Conservation (phyloP, 1,284 basidiomycete species). For the Tylopilus sp. region DNA sequence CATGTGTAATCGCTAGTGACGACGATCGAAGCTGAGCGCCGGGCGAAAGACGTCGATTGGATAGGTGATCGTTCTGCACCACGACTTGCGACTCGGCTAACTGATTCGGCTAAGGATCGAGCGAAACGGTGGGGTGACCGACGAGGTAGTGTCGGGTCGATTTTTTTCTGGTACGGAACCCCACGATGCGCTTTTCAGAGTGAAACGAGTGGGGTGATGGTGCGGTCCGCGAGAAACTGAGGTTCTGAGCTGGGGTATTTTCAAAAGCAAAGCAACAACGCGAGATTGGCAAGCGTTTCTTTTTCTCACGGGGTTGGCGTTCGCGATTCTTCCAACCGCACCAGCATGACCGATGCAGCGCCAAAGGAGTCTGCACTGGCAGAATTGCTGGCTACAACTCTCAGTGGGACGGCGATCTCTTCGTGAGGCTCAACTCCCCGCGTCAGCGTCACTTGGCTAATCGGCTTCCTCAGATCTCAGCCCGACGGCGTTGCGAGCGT, state of each 20-base stretch:
- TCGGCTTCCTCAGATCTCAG: slow-evolving; percentile 12
- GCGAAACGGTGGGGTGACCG: neutral
- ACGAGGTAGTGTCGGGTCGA: neutral
- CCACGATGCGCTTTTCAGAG: too few species aligned
- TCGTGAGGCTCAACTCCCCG: slow-evolving; percentile 15
- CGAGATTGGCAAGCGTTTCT: too few species aligned
- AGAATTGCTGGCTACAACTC: slow-evolving; percentile 12
- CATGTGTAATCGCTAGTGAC: neutral
- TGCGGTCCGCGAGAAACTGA: too few species aligned
- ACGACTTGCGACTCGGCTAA: neutral
- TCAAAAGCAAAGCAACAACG: too few species aligned
- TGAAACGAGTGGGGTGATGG: too few species aligned
- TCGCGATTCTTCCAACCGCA: slow-evolving; percentile 3
- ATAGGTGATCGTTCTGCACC: neutral
- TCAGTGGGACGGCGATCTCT: slow-evolving; percentile 20
- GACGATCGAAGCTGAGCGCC: neutral
- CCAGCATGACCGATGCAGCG: slow-evolving; percentile 13
- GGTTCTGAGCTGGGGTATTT: too few species aligned
- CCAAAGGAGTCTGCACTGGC: slow-evolving; percentile 3
- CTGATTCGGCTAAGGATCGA: neutral
- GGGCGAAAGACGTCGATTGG: neutral
- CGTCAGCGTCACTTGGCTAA: neutral
- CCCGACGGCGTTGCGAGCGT: neutral
- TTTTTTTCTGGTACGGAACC: too few species aligned
- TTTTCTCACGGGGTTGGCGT: neutral